Percentiles rank a stretch among this genome's conserved stretches.
phyloP scores from a whole-genome alignment of 2,329 filamentous ascomycete genomes.

The Fusarium lateritium region DNA sequence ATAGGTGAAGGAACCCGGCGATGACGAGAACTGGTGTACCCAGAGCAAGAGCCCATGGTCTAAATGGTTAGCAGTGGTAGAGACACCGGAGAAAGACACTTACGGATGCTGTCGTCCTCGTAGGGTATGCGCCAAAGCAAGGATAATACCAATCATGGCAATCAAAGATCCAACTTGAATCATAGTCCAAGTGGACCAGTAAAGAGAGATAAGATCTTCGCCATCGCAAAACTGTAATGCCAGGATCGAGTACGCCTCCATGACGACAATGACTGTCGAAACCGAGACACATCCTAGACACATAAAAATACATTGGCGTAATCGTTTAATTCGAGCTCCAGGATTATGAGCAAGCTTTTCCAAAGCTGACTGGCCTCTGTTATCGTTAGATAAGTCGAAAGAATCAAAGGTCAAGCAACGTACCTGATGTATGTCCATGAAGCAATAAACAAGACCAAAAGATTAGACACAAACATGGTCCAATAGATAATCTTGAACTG shows the following conservation, averaged over 20 bases:
- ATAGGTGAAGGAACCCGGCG: conserved; percentile 66
- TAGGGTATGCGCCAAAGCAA: conserved; percentile 66
- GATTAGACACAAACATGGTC: conserved; percentile 61
- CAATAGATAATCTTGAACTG: conserved; percentile 65
- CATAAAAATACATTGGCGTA: conserved; percentile 60
- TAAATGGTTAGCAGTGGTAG: conserved; percentile 39
- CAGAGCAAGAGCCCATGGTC: conserved; percentile 71
- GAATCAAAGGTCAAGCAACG: conserved; percentile 28
- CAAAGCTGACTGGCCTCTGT: conserved; percentile 56
- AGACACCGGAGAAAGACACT: conserved; percentile 44
- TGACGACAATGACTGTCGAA: conserved; percentile 62
- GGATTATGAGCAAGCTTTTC: conserved; percentile 55
- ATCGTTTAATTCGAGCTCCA: conserved; percentile 53
- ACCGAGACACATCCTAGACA: conserved; percentile 61
- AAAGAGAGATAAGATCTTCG: conserved; percentile 71
- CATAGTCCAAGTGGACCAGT: conserved; percentile 75
- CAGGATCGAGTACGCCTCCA: conserved; percentile 69
- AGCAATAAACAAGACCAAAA: conserved; percentile 61
- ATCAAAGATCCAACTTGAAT: conserved; percentile 71
- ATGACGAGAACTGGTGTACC: conserved; percentile 73
- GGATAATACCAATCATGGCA: conserved; percentile 70
- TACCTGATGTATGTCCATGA: conserved; percentile 61
- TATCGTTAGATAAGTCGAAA: conserved; percentile 6
- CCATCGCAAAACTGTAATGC: conserved; percentile 72
- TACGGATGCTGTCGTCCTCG: conserved; percentile 67